A percentile compares a stretch with the other conserved stretches of the same genome.
phyloP scores from a whole-genome alignment of 2,329 filamentous ascomycete genomes.

The Elsinoe perseae region DNA sequence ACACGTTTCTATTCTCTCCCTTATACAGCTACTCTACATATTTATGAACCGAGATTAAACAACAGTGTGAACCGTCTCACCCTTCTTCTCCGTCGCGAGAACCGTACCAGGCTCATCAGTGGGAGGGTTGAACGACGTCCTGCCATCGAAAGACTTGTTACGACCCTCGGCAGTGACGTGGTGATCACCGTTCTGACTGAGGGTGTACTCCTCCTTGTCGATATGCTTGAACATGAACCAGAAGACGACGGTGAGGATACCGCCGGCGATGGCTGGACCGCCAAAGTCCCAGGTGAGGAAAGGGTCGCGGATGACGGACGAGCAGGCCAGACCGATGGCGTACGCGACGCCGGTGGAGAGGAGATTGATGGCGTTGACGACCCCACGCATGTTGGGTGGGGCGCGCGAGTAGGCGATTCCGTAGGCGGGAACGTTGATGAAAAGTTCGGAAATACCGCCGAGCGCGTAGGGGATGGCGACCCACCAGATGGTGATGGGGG shows the following conservation, averaged over 20 bases:
- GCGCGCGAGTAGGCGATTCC: slow-evolving; percentile 39
- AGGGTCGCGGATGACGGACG: slow-evolving; percentile 37
- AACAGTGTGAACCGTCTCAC: slow-evolving; percentile 12
- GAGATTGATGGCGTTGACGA: slow-evolving; percentile 37
- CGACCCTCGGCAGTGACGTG: slow-evolving; percentile 18
- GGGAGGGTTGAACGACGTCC: slow-evolving; percentile 17
- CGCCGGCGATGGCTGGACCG: slow-evolving; percentile 43
- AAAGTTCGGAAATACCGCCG: slow-evolving; percentile 34
- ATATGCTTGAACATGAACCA: slow-evolving; percentile 41
- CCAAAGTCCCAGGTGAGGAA: slow-evolving; percentile 44
- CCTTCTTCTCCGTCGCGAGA: slow-evolving; percentile 16
- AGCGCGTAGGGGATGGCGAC: slow-evolving; percentile 34
- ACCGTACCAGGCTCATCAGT: slow-evolving; percentile 17
- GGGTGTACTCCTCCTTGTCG: slow-evolving; percentile 26
- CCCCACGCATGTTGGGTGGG: slow-evolving; percentile 36
- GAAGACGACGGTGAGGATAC: slow-evolving; percentile 43
- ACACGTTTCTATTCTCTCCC: too few species aligned
- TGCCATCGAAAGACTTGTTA: slow-evolving; percentile 16
- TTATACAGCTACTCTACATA: too few species aligned
- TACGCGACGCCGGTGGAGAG: slow-evolving; percentile 35
- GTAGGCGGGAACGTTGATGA: slow-evolving; percentile 40
- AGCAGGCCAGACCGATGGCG: slow-evolving; percentile 30
- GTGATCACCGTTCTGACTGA: slow-evolving; percentile 18
- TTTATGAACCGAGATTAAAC: too few species aligned
- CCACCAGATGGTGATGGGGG: slow-evolving; percentile 38